Evolutionary conservation across 441 rosid species (phyloP), one percentile per base, ranked within the genome.

Genomic region (Gossypium gossypioides): DNA sequence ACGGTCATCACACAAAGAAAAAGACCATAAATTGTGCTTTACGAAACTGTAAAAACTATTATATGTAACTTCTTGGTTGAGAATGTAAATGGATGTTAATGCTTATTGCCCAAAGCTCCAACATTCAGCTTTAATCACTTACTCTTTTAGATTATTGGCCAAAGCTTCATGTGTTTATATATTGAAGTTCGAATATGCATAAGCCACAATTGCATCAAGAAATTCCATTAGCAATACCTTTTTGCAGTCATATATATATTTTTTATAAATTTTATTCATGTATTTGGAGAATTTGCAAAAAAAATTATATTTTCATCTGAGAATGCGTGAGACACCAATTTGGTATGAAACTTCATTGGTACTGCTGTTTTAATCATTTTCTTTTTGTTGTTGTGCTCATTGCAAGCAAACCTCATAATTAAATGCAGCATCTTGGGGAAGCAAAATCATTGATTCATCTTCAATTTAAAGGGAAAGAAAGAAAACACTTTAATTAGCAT

Each of bases 361-460:
- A 16, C 9, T 32, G 42, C 44, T 29, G 18, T 9, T 16, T 5
- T 5, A 68, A 58, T 58, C 63, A 13, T 58, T 58, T 58, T 34
- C 40, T 6, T 34, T 6, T 34, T 6, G 40, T 34, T n/a, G 59
- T 25, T 13, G 63, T 15, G 55, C 44, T 50, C 27, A 68, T 51
- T 68, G 6, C 25, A 16, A 16, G 55, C n/a, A n/a, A 25, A 6
- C 9, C 40, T 34, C 2, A 1, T 6, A 34, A 34, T 34, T 34
- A 54, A 54, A 19, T 7, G 15, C 59, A 54, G 1, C 70, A 22
- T 44, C 18, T 22, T 44, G 55, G 6, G n/a, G n/a, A 27, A 56
- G 32, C 64, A 69, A 56, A 69, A 56, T 13, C 73, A 37, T 34
- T 34, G 34, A 69, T 21, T 13, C n/a, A 34, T 56, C 63, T 69